A percentile compares a stretch with the other conserved stretches of the same genome.
Conservation (phyloP, 2,329 filamentous ascomycete genomes). For the Geosmithia morbida region DNA sequence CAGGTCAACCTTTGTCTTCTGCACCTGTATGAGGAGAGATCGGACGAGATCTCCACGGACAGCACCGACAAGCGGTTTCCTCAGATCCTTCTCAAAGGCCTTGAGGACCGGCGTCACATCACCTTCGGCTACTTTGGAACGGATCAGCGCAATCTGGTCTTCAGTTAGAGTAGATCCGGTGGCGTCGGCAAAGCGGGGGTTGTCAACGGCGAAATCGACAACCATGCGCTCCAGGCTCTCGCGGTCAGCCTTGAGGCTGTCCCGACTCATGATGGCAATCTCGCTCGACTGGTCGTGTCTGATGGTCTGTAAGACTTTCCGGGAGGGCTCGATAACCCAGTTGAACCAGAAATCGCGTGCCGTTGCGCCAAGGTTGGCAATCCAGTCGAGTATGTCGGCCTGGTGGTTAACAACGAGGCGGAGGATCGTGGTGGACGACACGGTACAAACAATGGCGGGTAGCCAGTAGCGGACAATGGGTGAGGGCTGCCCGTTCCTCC, state of each 20-base stretch:
- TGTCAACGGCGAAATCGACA: conserved; percentile 82
- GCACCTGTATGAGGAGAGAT: conserved; percentile 86
- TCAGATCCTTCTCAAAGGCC: conserved; percentile 82
- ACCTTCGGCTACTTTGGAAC: conserved; percentile 71
- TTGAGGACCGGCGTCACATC: conserved; percentile 84
- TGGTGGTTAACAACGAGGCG: conserved; percentile 60
- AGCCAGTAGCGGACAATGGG: conserved; percentile 78
- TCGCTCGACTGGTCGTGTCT: conserved; percentile 85
- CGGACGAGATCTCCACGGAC: conserved; percentile 77
- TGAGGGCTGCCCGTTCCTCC: conserved; percentile 61
- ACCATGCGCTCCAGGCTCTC: conserved; percentile 96
- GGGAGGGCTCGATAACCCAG: conserved; percentile 80
- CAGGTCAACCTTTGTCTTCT: conserved; percentile 97
- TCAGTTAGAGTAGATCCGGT: conserved; percentile 42
- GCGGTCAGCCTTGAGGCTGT: conserved; percentile 78
- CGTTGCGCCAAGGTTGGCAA: conserved; percentile 65
- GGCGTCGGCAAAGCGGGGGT: conserved; percentile 44
- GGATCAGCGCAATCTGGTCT: conserved; percentile 57
- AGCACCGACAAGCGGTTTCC: conserved; percentile 68
- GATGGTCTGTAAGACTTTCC: conserved; percentile 79
- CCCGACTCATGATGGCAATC: conserved; percentile 91
- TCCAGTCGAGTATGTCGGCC: conserved; percentile 67
- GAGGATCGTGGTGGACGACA: conserved; percentile 80
- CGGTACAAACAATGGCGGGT: conserved; percentile 51
- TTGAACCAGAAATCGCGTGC: conserved; percentile 86